Base-by-base conservation (phyloP, 164 flowering plant genomes). In the Macadamia tetraphylla region DNA sequence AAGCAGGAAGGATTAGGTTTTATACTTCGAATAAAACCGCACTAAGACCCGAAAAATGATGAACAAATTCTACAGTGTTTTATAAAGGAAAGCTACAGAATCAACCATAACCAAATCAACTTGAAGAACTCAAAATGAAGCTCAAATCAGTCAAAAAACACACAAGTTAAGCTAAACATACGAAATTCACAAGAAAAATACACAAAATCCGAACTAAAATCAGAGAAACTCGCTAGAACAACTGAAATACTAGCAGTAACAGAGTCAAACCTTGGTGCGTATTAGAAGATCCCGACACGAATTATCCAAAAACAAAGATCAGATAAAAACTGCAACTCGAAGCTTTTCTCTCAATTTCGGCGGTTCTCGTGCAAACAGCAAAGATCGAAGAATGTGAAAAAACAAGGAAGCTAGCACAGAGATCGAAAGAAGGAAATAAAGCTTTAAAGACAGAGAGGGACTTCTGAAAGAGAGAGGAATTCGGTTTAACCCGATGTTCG, bases 211-310 rank as follows among this genome's bases (percentile, higher is more conserved):
- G 32, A n/a, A 35, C 9, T 49, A 15, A 67, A 44, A 42, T 29
- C 63, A 9, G 18, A 53, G 55, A 23, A 69, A 62, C 57, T 42
- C 72, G 9, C 2, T 18, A 61, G 14, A 48, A 68, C 9, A 14
- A 48, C 13, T 14, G 23, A 42, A 63, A n/a, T 10, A 55, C 9
- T 31, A 55, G 5, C 32, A 63, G 66, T 42, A 55, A 63, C 14
- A 53, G 15, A 63, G 1, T 29, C 72, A 69, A 62, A 62, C 72
- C 72, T 69, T 51, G 43, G 40, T 2, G 40, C 55, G 43, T 63
- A 60, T 29, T 52, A 52, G 58, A 40, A 69, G 72, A 62, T 63
- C 66, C 23, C 43, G n/a, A 0, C 52, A 12, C 12, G 9, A 7
- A 29, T 42, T 42, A 55, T 42, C 23, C 61, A 1, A 55, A 55